phyloP scores from a whole-genome alignment of 2,329 filamentous ascomycete genomes.

The Beauveria brongniartii region DNA sequence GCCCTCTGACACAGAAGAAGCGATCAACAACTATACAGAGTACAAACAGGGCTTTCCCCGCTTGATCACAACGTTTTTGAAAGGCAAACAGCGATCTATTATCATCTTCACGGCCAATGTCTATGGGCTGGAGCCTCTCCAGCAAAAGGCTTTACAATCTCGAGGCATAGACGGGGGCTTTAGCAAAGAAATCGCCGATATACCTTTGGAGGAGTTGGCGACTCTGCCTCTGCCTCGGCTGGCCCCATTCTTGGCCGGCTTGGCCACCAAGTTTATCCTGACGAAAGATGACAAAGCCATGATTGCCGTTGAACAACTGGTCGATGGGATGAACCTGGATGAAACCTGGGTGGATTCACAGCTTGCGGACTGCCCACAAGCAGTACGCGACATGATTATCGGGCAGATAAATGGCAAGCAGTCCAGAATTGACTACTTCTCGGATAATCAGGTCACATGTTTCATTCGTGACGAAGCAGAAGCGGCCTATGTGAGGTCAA shows the following conservation, averaged over 20 bases:
- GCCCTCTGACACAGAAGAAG: neutral
- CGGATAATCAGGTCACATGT: slow-evolving; percentile 18
- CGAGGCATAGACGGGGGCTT: neutral
- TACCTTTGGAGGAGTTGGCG: neutral
- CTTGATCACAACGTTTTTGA: neutral
- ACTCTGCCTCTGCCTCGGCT: neutral
- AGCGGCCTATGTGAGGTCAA: slow-evolving; percentile 11
- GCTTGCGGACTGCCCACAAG: slow-evolving; percentile 6
- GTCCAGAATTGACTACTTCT: slow-evolving; percentile 18
- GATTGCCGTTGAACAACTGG: slow-evolving; percentile 20
- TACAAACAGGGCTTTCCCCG: slow-evolving; percentile 18
- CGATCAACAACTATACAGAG: slow-evolving; percentile 19
- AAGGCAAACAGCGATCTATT: neutral
- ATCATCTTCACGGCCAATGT: neutral
- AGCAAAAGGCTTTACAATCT: neutral
- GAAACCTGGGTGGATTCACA: slow-evolving; percentile 15
- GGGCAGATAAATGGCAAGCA: slow-evolving; percentile 14
- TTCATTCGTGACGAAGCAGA: slow-evolving; percentile 17
- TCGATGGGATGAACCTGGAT: slow-evolving; percentile 20
- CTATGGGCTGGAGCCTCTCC: neutral
- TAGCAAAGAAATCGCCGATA: neutral
- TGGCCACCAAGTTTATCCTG: neutral
- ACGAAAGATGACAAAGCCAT: slow-evolving; percentile 17
- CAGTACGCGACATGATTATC: neutral
- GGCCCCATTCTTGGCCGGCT: neutral